These are phyloP conservation scores for Nicotiana noctiflora DNA, from an alignment of 257 asterid species.

Conservation along the genomic window DNA sequence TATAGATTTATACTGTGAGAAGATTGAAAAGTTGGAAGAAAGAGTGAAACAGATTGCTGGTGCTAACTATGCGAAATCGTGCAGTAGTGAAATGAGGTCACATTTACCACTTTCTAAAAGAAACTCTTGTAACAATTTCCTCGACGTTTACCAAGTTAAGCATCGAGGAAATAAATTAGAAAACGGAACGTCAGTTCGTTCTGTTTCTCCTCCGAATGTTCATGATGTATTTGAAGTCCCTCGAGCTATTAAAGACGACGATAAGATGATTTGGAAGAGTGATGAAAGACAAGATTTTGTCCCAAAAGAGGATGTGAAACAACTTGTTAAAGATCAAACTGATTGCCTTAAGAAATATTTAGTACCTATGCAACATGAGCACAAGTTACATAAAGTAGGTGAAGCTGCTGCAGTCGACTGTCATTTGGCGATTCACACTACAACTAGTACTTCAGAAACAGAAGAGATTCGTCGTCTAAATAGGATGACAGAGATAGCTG, in stretches of 20 bases:
- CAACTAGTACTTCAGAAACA: constrained; percentile 18
- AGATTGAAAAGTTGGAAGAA: constrained; percentile 51
- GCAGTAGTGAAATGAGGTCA: constrained; percentile 20
- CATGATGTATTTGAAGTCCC: constrained; percentile 95
- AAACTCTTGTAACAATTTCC: constrained; percentile 9
- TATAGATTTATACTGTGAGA: constrained; percentile 43
- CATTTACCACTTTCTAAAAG: constrained; percentile 32
- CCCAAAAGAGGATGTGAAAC: constrained; percentile 19
- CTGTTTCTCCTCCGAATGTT: constrained; percentile 33
- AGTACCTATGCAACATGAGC: constrained; percentile 30
- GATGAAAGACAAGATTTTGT: constrained; percentile 19
- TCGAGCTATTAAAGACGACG: constrained; percentile 30
- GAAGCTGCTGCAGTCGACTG: constrained; percentile 29
- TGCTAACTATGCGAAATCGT: constrained; percentile 19
- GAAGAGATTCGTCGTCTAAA: constrained; percentile 19
- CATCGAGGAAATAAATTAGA: constrained; percentile 6
- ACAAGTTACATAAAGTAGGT: constrained; percentile 26
- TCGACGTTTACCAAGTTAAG: constrained; percentile 18
- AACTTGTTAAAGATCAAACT: constrained; percentile 31
- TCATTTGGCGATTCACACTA: constrained; percentile 25
- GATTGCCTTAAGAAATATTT: constrained; percentile 57
- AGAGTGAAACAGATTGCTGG: constrained; percentile 64
- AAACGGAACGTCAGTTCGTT: constrained; percentile 13
- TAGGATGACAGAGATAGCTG: constrained; percentile 28
- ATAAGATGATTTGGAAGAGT: constrained; percentile 10